Percentiles rank a stretch among this genome's conserved stretches.
phyloP scores from a whole-genome alignment of 2,329 filamentous ascomycete genomes.

The Fusarium irregulare region DNA sequence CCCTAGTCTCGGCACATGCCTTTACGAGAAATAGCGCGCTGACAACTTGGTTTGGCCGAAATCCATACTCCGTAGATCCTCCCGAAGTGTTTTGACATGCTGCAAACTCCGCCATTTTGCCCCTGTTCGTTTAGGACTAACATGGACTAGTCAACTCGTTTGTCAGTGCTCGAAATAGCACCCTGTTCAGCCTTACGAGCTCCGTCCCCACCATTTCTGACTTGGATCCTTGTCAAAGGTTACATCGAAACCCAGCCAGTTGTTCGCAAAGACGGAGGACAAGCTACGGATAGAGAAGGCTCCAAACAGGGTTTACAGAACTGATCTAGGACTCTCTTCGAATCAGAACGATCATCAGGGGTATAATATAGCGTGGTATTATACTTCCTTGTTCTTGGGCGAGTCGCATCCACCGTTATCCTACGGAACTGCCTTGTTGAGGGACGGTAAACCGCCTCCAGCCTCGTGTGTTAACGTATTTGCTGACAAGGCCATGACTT shows the following conservation, averaged over 20 bases:
- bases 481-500: conserved; percentile 38
- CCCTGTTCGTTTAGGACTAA: conserved; percentile 17
- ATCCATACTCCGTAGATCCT: conserved; percentile 18
- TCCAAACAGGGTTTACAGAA: conserved; percentile 3
- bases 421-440: conserved; percentile 6
- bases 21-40: conserved; percentile 30
- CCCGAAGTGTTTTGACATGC: conserved; percentile 16
- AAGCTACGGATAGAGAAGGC: conserved; percentile 18
- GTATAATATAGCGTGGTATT: conserved; percentile 22
- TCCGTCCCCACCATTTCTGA: conserved; percentile 35
- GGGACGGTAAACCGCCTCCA: conserved; percentile 11
- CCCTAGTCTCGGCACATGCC: conserved; percentile 33
- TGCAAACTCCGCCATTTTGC: conserved; percentile 26
- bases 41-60: conserved; percentile 4
- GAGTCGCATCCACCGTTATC: conserved; percentile 4
- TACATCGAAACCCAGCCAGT: conserved; percentile 8
- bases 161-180: conserved; percentile 31
- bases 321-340: conserved; percentile 2
- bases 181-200: conserved; percentile 47
- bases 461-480: conserved; percentile 24
- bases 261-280: conserved; percentile 19
- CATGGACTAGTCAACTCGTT: conserved; percentile 10
- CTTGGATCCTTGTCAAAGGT: conserved; percentile 32
- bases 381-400: conserved; percentile 2
- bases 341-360: neutral